A percentile compares a stretch with the other conserved stretches of the same genome.
phyloP scores from a whole-genome alignment of 176 grass and related monocot genomes.

The Eragrostis curvula region DNA sequence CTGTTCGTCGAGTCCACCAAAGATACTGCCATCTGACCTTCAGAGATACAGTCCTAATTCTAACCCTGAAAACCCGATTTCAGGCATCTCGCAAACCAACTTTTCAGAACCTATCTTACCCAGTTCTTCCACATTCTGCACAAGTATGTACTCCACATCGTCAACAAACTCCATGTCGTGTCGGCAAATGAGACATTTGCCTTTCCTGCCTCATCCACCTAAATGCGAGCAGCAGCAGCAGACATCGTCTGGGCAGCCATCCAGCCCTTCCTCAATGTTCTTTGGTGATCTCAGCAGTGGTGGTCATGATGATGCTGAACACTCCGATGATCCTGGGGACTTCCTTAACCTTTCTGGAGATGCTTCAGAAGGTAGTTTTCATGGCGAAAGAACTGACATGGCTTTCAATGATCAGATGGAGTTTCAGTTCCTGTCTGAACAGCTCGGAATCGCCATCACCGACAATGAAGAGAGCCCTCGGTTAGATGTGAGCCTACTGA shows the following conservation, averaged over 20 bases:
- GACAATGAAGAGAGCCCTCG: conserved; percentile 61
- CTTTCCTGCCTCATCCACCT: conserved; percentile 72
- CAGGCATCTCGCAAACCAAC: conserved; percentile 21
- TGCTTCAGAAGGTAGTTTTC: conserved; percentile 50
- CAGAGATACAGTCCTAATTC: conserved; percentile 33
- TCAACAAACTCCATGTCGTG: conserved; percentile 36
- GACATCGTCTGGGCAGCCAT: conserved; percentile 26
- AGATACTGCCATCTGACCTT: conserved; percentile 23
- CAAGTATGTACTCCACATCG: conserved; percentile 62
- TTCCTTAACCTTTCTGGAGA: conserved; percentile 72
- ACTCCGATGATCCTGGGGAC: conserved; percentile 53
- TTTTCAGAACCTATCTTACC: conserved; percentile 47
- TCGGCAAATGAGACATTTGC: conserved; percentile 28
- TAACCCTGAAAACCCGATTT: conserved; percentile 33
- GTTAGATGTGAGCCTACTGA: conserved; percentile 74
- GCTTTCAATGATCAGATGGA: conserved; percentile 71
- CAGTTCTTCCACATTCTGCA: conserved; percentile 73
- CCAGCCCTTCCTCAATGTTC: conserved; percentile 31
- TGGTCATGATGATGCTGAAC: conserved; percentile 35
- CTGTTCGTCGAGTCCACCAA: conserved; percentile 5
- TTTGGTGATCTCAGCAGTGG: conserved; percentile 43
- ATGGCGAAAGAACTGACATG: conserved; percentile 38
- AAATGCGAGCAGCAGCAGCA: conserved; percentile 48
- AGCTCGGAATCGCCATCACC: conserved; percentile 74
- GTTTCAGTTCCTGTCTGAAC: conserved; percentile 78